Evolutionary conservation across 179 eudicot genomes (phyloP).

Genomic region (Drosera spatulata): DNA sequence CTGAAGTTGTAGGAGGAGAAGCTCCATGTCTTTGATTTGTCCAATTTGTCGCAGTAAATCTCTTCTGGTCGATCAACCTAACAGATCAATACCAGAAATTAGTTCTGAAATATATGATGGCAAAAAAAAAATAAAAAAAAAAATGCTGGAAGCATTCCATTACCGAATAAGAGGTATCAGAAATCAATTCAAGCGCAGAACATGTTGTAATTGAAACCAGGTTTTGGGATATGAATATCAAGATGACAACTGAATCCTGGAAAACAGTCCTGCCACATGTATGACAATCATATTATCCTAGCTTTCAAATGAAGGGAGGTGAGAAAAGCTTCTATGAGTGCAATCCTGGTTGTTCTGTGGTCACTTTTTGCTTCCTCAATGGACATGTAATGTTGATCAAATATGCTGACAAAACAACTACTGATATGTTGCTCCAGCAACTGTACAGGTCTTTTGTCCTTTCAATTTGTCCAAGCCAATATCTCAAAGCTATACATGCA

Average conservation of each 20-base stretch:
- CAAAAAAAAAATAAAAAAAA: not conserved
- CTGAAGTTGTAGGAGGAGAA: slow-evolving; percentile 57
- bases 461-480: not conserved
- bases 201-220: not conserved
- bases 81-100: not conserved
- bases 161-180: too few species aligned
- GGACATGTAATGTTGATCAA: not conserved
- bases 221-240: not conserved
- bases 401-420: not conserved
- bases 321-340: not conserved
- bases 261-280: slow-evolving; percentile 1
- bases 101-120: not conserved
- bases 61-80: slow-evolving; percentile 59
- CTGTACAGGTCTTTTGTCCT: not conserved
- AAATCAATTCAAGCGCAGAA: too few species aligned
- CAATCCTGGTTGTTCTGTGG: not conserved
- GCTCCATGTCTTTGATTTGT: slow-evolving; percentile 53
- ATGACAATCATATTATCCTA: slow-evolving; percentile 6
- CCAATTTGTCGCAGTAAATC: slow-evolving; percentile 50
- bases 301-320: slow-evolving; percentile 13
- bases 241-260: slow-evolving; percentile 8
- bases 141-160: not conserved
- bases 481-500: not conserved
- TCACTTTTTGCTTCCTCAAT: not conserved
- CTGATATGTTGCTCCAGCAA: not conserved